Evolutionary conservation across 306 rosid species (phyloP).

Genomic region (Psophocarpus tetragonolobus): DNA sequence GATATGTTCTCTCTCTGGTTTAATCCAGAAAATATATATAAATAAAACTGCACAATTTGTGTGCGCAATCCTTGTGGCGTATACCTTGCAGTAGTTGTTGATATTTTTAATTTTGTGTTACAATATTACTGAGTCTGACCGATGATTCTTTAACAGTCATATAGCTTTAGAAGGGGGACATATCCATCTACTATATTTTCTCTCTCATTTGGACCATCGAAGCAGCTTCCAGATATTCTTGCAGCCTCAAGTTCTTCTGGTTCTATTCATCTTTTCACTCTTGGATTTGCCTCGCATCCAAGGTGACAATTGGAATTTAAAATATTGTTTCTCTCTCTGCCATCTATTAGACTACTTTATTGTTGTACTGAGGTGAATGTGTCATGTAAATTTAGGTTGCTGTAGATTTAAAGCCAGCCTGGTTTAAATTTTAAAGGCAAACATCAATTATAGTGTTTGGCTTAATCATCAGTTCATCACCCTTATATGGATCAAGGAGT

Average conservation of each 20-base stretch:
- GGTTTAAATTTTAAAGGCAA: slow-evolving; percentile 7
- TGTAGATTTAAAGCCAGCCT: slow-evolving; percentile 5
- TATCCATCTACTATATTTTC: slow-evolving; percentile 86
- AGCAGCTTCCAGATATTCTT: slow-evolving; percentile 80
- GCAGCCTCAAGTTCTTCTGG: slow-evolving; percentile 94
- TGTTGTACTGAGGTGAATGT: slow-evolving; percentile 4
- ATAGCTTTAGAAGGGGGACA: slow-evolving; percentile 94
- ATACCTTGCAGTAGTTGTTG: neutral
- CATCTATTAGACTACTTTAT: slow-evolving; percentile 1
- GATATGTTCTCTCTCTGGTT: no score
- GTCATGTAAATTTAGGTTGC: slow-evolving; percentile 27
- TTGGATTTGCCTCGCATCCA: slow-evolving; percentile 65
- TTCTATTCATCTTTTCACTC: slow-evolving; percentile 84
- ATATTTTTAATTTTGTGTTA: slow-evolving; percentile 14
- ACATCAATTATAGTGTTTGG: neutral
- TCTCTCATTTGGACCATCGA: slow-evolving; percentile 82
- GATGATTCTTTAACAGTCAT: slow-evolving; percentile 58
- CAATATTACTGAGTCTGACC: slow-evolving; percentile 36
- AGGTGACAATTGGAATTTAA: slow-evolving; percentile 54
- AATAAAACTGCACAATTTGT: no score
- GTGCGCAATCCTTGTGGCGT: no score
- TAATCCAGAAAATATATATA: no score
- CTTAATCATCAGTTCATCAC: neutral
- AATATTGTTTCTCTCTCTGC: neutral
- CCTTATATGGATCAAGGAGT: no score